Conservation (phyloP, 2,329 filamentous ascomycete genomes). For the Beauveria varroae region DNA sequence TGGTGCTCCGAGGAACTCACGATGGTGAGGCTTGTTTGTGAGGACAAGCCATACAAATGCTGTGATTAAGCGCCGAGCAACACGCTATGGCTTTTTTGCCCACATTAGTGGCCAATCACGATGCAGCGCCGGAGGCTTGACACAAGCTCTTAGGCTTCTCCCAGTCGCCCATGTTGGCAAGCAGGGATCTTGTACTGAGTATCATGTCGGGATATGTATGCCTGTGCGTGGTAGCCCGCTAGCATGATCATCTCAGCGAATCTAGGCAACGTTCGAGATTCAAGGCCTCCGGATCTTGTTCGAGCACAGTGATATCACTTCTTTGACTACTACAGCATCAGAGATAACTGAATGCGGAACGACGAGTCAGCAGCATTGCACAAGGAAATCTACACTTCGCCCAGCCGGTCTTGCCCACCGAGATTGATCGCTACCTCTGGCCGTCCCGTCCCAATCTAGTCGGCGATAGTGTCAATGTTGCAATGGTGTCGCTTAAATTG, state of each 20-base stretch:
- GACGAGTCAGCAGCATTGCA: neutral
- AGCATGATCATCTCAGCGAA: too few species aligned
- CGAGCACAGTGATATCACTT: too few species aligned
- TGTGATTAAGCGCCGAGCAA: constrained; percentile 8
- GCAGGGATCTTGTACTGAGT: neutral
- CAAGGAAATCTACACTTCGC: neutral
- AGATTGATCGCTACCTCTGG: neutral
- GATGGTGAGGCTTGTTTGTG: neutral
- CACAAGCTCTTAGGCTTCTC: neutral
- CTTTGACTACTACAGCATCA: neutral
- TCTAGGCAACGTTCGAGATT: too few species aligned
- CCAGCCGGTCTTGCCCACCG: neutral
- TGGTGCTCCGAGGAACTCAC: neutral
- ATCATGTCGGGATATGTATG: too few species aligned
- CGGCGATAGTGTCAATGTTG: neutral
- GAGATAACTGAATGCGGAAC: neutral
- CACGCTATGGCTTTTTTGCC: neutral
- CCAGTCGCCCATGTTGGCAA: neutral
- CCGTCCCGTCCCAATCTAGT: constrained; percentile 1
- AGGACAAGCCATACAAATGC: neutral
- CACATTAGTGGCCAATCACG: constrained; percentile 4
- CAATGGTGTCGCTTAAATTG: neutral
- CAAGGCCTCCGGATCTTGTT: too few species aligned
- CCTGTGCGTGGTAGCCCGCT: too few species aligned
- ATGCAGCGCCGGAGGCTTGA: neutral